Evolutionary conservation across 768 basidiomycete genomes (phyloP), one percentile per base, ranked within the genome.

Genomic region (Termitomyces sp.): DNA sequence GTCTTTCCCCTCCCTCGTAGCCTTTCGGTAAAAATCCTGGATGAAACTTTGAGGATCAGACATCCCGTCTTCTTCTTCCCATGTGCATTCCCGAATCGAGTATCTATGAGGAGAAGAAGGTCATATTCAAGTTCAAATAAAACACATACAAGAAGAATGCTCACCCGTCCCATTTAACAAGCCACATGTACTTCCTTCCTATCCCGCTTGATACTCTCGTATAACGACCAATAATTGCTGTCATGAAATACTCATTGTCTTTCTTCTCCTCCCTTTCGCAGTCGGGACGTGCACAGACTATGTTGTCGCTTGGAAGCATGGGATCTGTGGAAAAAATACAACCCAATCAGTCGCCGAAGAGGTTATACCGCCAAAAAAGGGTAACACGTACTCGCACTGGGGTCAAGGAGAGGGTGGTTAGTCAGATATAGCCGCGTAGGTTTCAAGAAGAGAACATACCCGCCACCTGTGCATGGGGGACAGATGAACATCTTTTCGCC

Each of bases 121-220:
- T 42, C 4, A 10, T 51, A 30, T 36, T 14, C 30, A 38, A 42
- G 16, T 30, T 52, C 52, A 24, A 24, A 54, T 35, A 5, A 26
- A 26, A 49, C 26, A 16, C 6, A 24, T 28, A 36, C 7, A 42
- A n/a, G n/a, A 42, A 42, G n/a, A 10, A 38, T 14, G 24, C 70
- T 64, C 46, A 76, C 76, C 70, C 71, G 13, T 72, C 70, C 76
- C 76, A 77, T 65, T 73, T 75, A 20, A 77, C 69, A 18, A 77
- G 71, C 67, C 75, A 77, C 2, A 63, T 51, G 12, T 67, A 64
- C 5, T 48, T 51, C 28, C 57, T 46, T 8, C 67, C 69, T 5
- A 48, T 33, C 13, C 71, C 68, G 13, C 70, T 61, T 28, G 66
- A 59, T 18, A 64, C 61, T 38, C 63, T 67, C 33, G 65, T 66